phyloP scores from a whole-genome alignment of 345 rosid genomes.

The Salix purpurea region DNA sequence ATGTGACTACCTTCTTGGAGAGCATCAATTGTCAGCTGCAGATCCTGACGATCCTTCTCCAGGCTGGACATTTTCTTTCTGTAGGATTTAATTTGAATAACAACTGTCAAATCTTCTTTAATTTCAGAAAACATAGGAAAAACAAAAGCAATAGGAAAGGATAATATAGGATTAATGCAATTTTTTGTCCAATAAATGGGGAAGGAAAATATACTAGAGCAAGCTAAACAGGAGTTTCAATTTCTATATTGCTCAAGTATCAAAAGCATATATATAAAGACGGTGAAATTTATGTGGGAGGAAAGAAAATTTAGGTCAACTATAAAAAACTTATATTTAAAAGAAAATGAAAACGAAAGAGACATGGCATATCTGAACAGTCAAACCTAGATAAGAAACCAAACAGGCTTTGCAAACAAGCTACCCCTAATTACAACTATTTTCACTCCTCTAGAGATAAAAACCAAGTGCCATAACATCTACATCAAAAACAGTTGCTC shows the following conservation, averaged over 20 bases:
- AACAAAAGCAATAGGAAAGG: constrained; percentile 2
- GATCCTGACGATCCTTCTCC: constrained; percentile 87
- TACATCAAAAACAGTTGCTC: no score
- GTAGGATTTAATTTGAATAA: constrained; percentile 9
- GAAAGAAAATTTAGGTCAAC: no score
- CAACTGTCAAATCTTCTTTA: constrained; percentile 1
- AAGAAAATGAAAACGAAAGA: background rate
- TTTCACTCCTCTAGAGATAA: no score
- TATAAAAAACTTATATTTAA: background rate
- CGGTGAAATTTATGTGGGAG: no score
- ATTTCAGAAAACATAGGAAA: background rate
- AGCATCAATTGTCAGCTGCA: constrained; percentile 76
- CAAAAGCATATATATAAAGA: no score
- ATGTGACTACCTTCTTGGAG: constrained; percentile 75
- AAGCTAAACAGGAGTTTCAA: no score
- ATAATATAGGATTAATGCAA: background rate
- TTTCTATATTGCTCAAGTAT: no score
- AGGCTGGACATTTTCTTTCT: constrained; percentile 85
- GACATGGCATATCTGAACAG: background rate
- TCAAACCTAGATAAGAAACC: background rate
- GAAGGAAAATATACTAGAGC: background rate
- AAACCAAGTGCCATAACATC: no score
- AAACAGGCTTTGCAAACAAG: background rate
- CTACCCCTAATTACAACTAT: no score
- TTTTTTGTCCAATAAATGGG: background rate